These are phyloP conservation scores for Passiflora organensis DNA, from an alignment of 345 rosid species.

Conservation along the genomic window DNA sequence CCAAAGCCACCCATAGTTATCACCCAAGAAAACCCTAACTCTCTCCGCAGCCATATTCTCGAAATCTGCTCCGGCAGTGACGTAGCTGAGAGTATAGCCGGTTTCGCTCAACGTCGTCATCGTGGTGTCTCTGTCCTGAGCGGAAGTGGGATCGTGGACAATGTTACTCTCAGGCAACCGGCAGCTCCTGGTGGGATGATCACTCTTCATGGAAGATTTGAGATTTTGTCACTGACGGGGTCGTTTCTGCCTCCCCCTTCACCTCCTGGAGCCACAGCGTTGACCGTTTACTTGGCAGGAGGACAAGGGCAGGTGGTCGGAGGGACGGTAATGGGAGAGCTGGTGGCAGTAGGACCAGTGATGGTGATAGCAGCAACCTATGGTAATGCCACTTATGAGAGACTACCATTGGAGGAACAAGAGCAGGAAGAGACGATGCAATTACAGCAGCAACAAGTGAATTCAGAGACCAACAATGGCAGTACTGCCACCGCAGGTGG, in stretches of 20 bases:
- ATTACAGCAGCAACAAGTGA: constrained; percentile 25
- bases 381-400: constrained; percentile 63
- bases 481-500: not conserved
- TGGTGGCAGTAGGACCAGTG: constrained; percentile 65
- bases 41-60: constrained; percentile 56
- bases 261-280: constrained; percentile 58
- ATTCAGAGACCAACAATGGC: constrained; percentile 15
- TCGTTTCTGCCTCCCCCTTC: constrained; percentile 71
- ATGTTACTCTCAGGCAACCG: constrained; percentile 60
- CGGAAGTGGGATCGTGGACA: constrained; percentile 58
- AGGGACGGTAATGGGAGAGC: constrained; percentile 63
- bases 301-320: constrained; percentile 77
- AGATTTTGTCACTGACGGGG: constrained; percentile 62
- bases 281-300: constrained; percentile 59
- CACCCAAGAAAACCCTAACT: constrained; percentile 62
- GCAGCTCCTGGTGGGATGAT: constrained; percentile 48
- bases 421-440: constrained; percentile 19
- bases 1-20: constrained; percentile 61
- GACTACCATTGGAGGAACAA: constrained; percentile 51
- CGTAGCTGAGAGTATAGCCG: constrained; percentile 44
- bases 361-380: constrained; percentile 69
- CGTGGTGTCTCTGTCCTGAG: constrained; percentile 63
- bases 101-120: constrained; percentile 53
- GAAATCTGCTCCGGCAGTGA: constrained; percentile 60
- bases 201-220: constrained; percentile 68